Base-by-base conservation (phyloP, 805 yeast genomes). In the Candida hungchunana region DNA sequence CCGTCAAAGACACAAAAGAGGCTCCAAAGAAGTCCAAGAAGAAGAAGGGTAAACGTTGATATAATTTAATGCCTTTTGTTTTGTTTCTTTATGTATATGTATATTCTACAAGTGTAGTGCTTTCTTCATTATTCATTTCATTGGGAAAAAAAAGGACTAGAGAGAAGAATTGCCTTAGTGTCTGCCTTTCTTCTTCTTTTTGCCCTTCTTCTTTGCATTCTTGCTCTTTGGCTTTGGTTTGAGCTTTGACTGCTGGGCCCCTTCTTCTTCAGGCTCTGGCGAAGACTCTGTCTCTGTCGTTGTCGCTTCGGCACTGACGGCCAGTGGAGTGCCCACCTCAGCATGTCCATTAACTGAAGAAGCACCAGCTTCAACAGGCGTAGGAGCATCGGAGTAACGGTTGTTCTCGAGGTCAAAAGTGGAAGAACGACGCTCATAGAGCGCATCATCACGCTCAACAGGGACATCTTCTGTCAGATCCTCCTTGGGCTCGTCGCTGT, bases 361-460 rank as follows among this genome's bases (percentile, higher is more conserved):
- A 20, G 23, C 23, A 20, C 8, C 23, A 8, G 8, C 10, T 11
- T 8, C 8, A 20, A 11, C 11, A 11, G 23, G 11, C 11, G 10
- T 11, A 8, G 14, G 11, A 13, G 17, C 18, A 17, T 29, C 21
- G 9, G 16, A 31, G 25, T 19, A 33, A n/a, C n/a, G 38, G 29
- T 60, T 58, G 28, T 62, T 49, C 22, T 50, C 48, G 20, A 51
- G 46, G 34, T 62, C 67, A 46, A 43, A 62, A 1, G 43, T 39
- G 1, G 66, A 61, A 4, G 65, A 60, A 10, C 44, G 46, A 28
- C 61, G 55, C 43, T 63, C 67, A 34, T 63, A 53, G 6, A 58
- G 18, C 18, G 45, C 25, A 24, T 50, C 58, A 15, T 37, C 40
- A 13, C 30, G 39, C 7, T 43, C 46, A 7, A 25, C 34, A 26